Conservation (phyloP, 2,329 filamentous ascomycete species). For the Sclerotinia glacialis region DNA sequence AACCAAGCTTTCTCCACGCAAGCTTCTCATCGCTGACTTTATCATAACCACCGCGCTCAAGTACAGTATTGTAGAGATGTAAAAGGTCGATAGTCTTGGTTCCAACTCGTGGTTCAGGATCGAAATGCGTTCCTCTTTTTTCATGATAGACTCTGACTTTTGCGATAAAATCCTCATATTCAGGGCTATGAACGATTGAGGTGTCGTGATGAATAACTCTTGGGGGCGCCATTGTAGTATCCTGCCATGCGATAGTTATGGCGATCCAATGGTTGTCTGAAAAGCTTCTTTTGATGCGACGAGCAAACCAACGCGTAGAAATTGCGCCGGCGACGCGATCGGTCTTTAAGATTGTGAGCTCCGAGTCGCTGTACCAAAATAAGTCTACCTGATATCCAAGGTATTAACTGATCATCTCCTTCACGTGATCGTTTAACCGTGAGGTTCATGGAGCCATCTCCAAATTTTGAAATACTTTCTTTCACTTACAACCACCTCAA, state of each 20-base stretch:
- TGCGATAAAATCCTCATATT: slow-evolving; percentile 77
- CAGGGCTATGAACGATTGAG: slow-evolving; percentile 49
- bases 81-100: slow-evolving; percentile 72
- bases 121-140: slow-evolving; percentile 74
- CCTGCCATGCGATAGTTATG: slow-evolving; percentile 29
- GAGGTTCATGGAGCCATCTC: not conserved
- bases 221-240: slow-evolving; percentile 35
- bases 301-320: slow-evolving; percentile 19
- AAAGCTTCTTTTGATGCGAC: slow-evolving; percentile 18
- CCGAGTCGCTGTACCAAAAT: not conserved
- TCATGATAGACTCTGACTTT: slow-evolving; percentile 71
- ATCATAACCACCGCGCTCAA: slow-evolving; percentile 80
- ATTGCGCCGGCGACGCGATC: slow-evolving; percentile 26
- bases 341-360: slow-evolving; percentile 16
- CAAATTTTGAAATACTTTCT: not conserved
- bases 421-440: not conserved
- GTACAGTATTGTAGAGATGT: slow-evolving; percentile 75
- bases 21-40: slow-evolving; percentile 79
- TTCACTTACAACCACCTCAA: not conserved
- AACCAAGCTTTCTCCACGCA: slow-evolving; percentile 74
- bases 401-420: not conserved
- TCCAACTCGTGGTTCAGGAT: slow-evolving; percentile 78
- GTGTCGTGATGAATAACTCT: slow-evolving; percentile 27
- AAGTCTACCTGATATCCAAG: not conserved
- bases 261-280: slow-evolving; percentile 22